Evolutionary conservation across 169 alveolate species (phyloP).

Genomic region (Plasmodium gallinaceum): DNA sequence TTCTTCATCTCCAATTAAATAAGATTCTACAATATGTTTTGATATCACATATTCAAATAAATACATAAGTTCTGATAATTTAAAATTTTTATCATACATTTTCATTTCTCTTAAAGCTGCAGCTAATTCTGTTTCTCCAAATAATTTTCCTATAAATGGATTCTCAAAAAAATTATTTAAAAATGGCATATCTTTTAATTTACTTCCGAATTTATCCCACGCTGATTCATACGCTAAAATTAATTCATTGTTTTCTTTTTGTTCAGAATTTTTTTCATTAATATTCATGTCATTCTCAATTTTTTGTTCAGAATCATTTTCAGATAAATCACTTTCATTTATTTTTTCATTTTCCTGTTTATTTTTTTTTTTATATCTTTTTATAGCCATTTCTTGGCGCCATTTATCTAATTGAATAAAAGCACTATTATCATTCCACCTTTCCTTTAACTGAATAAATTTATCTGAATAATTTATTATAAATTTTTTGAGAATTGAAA

Average conservation of each 20-base stretch:
- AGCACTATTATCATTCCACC: conserved; percentile 66
- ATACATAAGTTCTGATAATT: conserved; percentile 87
- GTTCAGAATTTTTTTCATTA: conserved; percentile 7
- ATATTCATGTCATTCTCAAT: conserved; percentile 2
- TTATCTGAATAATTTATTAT: conserved; percentile 13
- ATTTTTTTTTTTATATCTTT: conserved; percentile 77
- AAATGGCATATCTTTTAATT: conserved; percentile 91
- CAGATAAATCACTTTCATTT: conserved; percentile 1
- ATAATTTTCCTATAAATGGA: conserved; percentile 87
- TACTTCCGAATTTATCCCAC: conserved; percentile 91
- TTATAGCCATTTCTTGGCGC: conserved; percentile 84
- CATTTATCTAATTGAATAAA: conserved; percentile 74
- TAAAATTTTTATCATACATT: conserved; percentile 88
- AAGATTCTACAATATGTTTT: conserved; percentile 89
- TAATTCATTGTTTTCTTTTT: conserved; percentile 75
- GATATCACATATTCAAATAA: conserved; percentile 90
- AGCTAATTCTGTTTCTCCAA: conserved; percentile 91
- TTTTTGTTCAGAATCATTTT: not conserved
- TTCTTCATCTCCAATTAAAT: conserved; percentile 89
- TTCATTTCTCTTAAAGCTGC: conserved; percentile 92
- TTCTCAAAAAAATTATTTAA: conserved; percentile 90
- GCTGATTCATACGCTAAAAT: conserved; percentile 86
- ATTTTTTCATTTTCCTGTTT: conserved; percentile 23
- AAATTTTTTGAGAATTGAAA: not conserved
- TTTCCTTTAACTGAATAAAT: conserved; percentile 23